Percentiles rank a stretch among this genome's conserved stretches.
Conservation (phyloP, 2,329 filamentous ascomycete genomes). For the Coleophoma cylindrospora region DNA sequence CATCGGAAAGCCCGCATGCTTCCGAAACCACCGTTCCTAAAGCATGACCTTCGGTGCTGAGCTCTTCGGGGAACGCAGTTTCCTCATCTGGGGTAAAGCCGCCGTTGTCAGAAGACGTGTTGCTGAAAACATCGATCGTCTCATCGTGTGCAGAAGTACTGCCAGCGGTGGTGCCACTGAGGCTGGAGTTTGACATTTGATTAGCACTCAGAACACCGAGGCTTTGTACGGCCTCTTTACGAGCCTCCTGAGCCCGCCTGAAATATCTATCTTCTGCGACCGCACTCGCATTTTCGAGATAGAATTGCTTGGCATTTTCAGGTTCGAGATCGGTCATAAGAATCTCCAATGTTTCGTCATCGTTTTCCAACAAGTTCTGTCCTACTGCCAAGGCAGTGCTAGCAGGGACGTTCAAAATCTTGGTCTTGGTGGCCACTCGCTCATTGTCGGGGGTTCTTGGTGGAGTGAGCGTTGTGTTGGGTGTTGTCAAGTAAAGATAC, state of each 20-base stretch:
- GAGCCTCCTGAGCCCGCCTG: slow-evolving; percentile 59
- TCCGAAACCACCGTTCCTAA: slow-evolving; percentile 91
- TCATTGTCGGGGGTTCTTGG: slow-evolving; percentile 67
- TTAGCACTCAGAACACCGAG: slow-evolving; percentile 54
- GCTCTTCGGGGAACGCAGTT: slow-evolving; percentile 59
- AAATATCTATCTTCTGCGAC: slow-evolving; percentile 79
- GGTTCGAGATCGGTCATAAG: slow-evolving; percentile 68
- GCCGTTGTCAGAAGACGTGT: slow-evolving; percentile 60
- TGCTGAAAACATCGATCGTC: slow-evolving; percentile 75
- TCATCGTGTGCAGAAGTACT: slow-evolving; percentile 42
- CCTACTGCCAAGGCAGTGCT: slow-evolving; percentile 22
- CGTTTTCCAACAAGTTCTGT: slow-evolving; percentile 25
- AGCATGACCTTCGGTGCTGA: slow-evolving; percentile 90
- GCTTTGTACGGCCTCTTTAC: slow-evolving; percentile 52
- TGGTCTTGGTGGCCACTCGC: slow-evolving; percentile 29
- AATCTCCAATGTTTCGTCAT: slow-evolving; percentile 74
- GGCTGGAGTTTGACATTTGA: slow-evolving; percentile 28
- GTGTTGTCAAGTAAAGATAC: slow-evolving; percentile 95
- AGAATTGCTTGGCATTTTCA: slow-evolving; percentile 67
- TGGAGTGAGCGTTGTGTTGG: slow-evolving; percentile 73
- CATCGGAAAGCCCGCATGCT: slow-evolving; percentile 77
- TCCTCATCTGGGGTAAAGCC: slow-evolving; percentile 53
- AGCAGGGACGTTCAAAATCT: slow-evolving; percentile 26
- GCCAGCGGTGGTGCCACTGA: slow-evolving; percentile 34
- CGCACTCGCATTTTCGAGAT: slow-evolving; percentile 78